These are phyloP conservation scores for Sugiyamaella floridensis DNA, from an alignment of 805 yeast species.

Conservation along the genomic window DNA sequence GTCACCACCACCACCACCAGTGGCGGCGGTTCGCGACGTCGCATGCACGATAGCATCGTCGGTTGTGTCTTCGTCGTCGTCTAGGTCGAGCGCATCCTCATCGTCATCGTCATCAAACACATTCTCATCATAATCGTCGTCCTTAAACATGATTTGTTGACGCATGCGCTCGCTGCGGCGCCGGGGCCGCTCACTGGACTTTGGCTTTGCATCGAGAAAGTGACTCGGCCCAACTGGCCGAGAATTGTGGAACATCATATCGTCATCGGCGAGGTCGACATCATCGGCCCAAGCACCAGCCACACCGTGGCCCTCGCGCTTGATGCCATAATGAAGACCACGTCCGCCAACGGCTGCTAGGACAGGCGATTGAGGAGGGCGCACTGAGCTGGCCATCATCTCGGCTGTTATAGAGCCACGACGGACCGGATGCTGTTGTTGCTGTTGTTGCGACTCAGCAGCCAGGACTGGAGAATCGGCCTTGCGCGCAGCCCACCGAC, in stretches of 20 bases:
- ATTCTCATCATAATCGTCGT: conserved; percentile 27
- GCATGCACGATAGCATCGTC: conserved; percentile 7
- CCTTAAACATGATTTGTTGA: conserved; percentile 17
- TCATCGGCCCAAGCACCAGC: conserved; percentile 26
- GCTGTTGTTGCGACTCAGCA: neutral
- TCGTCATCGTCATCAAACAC: conserved; percentile 31
- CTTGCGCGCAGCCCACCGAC: conserved; percentile 83
- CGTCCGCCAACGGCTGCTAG: conserved; percentile 25
- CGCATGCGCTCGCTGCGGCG: conserved; percentile 5
- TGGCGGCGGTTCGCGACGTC: conserved; percentile 3
- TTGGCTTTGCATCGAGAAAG: neutral
- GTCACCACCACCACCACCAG: conserved; percentile 40
- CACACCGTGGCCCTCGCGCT: conserved; percentile 2
- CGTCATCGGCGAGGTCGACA: conserved; percentile 28
- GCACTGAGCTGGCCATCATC: conserved; percentile 5
- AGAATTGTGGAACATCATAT: conserved; percentile 28
- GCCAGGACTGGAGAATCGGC: conserved; percentile 11
- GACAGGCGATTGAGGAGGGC: conserved; percentile 31
- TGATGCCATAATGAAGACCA: neutral
- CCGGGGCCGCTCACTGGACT: conserved; percentile 1
- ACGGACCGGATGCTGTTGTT: conserved; percentile 5
- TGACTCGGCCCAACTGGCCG: neutral
- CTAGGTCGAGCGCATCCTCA: conserved; percentile 18
- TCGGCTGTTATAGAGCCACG: conserved; percentile 24
- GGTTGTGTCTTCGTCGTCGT: conserved; percentile 2